Base-by-base conservation (phyloP, 192 early-diverging fungal species). In the Backusella luteola region DNA sequence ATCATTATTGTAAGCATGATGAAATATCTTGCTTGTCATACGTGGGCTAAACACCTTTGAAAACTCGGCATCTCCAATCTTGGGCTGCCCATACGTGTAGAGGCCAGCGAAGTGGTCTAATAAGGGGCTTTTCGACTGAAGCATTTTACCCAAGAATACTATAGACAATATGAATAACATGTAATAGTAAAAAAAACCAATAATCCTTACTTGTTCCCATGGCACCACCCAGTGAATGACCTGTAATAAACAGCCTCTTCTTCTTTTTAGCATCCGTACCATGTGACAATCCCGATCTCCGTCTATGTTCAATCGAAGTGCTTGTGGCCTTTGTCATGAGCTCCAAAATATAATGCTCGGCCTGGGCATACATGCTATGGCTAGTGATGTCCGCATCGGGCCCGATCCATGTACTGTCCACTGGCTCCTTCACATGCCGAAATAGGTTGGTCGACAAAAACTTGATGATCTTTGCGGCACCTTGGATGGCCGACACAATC, bases 1-100 rank as follows among this genome's bases (percentile, higher is more conserved):
- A 78, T 85, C 87, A 71, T 89, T 89, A 59, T 89, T 89, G 34
- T 87, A 80, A 29, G 81, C 84, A 36, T 89, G 87, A 71, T 89
- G 84, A 42, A 89, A 89, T 67, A 89, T 89, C 42, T 86, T 87
- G 67, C 82, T 86, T 9, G 84, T 78, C 17, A 89, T 46, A 44
- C 82, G 77, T 21, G 78, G 52, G 29, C 81, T 83, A 32, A 89
- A 89, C 1, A 81, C 76, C 63, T 80, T 83, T 72, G 86, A 86
- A 68, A 89, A 89, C 14, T 79, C 81, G 26, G 76, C 83, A 76
- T 89, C 86, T 6, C 86, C 85, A 12, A 89, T 75, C 41, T 80
- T 85, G 17, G 87, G 87, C 9, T 79, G 78, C 12, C 87, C 87
- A 73, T 79, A 89, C 38, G 87, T 87, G 42, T 89, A 89, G 3